phyloP scores from a whole-genome alignment of 1,139 yeast genomes.

The Pichia cactophila region DNA sequence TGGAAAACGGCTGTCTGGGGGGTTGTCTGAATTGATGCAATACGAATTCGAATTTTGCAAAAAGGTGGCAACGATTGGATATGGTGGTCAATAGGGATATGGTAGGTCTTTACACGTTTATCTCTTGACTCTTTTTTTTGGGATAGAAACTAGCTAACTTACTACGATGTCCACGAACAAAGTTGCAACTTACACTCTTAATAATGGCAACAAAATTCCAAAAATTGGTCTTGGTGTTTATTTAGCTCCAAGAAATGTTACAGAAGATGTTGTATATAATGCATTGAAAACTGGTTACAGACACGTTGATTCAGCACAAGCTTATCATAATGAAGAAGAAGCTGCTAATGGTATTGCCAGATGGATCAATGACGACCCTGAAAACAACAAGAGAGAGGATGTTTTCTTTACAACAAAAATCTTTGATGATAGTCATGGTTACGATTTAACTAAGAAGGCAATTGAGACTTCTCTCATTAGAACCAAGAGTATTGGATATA shows the following conservation, averaged over 20 bases:
- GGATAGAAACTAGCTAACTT: too few species aligned
- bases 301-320: constrained; percentile 56
- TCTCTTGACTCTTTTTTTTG: too few species aligned
- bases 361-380: constrained; percentile 38
- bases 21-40: too few species aligned
- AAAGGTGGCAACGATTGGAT: too few species aligned
- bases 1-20: too few species aligned
- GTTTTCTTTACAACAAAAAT: constrained; percentile 33
- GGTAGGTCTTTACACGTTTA: too few species aligned
- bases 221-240: constrained; percentile 53
- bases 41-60: too few species aligned
- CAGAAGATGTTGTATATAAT: constrained; percentile 37
- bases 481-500: constrained; percentile 35
- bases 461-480: constrained; percentile 31
- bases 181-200: neutral
- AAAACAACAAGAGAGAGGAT: constrained; percentile 30
- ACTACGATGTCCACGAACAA: neutral
- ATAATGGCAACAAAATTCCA: constrained; percentile 35
- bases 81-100: too few species aligned
- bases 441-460: constrained; percentile 33
- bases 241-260: constrained; percentile 34
- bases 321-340: constrained; percentile 51
- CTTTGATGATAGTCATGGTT: constrained; percentile 34
- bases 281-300: constrained; percentile 63
- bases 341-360: constrained; percentile 41